Base-by-base conservation (phyloP, 1,284 basidiomycete genomes). In the Gastroboletus turbinatus region DNA sequence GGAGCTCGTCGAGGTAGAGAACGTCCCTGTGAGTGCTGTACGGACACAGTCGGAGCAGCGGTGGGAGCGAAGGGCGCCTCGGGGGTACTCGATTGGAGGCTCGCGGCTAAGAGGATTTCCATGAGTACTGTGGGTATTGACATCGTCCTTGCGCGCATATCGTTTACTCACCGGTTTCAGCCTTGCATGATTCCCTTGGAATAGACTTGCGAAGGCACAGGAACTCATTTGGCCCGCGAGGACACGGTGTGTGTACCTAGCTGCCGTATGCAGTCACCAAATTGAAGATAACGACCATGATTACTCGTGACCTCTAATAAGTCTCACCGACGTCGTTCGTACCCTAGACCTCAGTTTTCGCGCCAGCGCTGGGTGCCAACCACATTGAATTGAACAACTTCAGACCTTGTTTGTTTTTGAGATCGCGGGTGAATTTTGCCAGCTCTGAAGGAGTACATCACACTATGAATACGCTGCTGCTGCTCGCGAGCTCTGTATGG, bases 1-100 rank as follows among this genome's bases (percentile, higher is more conserved):
- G 78, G 92, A 95, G 76, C 76, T 95, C 35, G 81, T 95, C n/a
- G 84, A 88, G 65, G 92, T 94, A 52, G 82, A 89, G 67, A 94
- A 94, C 66, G 91, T 95, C 16, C 79, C 85, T 0, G 74, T 74
- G 32, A 77, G 79, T 33, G 76, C 78, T 50, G 88, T 92, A 32
- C 77, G 78, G 73, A 85, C 83, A 10, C 84, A 86, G 69, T 75
- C 79, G 59, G 79, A 90, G 71, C 82, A 85, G 75, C 78, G 82
- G 64, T 67, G 73, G 63, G 85, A 87, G 62, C 76, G 90, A 64
- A 83, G 78, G 70, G 79, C 88, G 7, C 70, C 77, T 13, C 76
- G 85, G 49, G 90, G 90, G 7, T 92, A 88, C 61, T 75, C 77
- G 46, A 81, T 91, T n/a, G 65, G 67, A 14, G 51, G 56, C 9